These are phyloP conservation scores for Diplosphaera chodatii DNA, from an alignment of 139 green algal species.

Conservation along the genomic window DNA sequence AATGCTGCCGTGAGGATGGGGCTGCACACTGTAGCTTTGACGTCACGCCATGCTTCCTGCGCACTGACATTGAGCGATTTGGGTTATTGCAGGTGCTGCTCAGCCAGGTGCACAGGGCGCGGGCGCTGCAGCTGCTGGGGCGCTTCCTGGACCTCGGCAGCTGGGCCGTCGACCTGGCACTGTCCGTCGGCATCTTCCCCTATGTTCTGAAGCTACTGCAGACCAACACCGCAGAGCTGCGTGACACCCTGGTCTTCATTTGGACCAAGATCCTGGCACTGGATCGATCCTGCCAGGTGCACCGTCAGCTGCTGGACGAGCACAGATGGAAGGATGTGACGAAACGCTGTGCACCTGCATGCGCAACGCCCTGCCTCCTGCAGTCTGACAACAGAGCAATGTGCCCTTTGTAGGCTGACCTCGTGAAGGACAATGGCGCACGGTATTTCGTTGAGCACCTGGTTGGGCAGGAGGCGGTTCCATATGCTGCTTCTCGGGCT, in stretches of 20 bases:
- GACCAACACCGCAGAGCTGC: slow-evolving; percentile 87
- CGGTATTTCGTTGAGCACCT: slow-evolving; percentile 96
- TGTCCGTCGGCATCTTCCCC: slow-evolving; percentile 97
- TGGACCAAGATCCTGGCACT: slow-evolving; percentile 98
- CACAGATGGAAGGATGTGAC: no score
- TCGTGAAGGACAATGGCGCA: slow-evolving; percentile 94
- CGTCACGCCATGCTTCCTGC: no score
- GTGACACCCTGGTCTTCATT: slow-evolving; percentile 95
- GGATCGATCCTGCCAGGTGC: slow-evolving; percentile 76
- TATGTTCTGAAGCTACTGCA: slow-evolving; percentile 99
- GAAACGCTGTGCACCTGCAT: no score
- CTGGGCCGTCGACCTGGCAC: slow-evolving; percentile 95
- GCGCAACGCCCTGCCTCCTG: no score
- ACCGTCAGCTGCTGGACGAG: no score
- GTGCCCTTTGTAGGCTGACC: slow-evolving; percentile 72
- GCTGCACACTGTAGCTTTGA: no score
- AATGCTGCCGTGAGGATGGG: no score
- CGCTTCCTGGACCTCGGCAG: slow-evolving; percentile 96
- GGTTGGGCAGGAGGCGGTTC: slow-evolving; percentile 45
- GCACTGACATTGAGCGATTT: no score
- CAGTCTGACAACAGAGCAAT: no score
- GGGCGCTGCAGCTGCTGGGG: slow-evolving; percentile 89
- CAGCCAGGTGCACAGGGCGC: slow-evolving; percentile 88
- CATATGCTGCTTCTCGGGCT: slow-evolving; percentile 29
- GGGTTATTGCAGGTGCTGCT: slow-evolving; percentile 76